Conservation (phyloP, 106 monocot species). For the Phalaenopsis equestris region DNA sequence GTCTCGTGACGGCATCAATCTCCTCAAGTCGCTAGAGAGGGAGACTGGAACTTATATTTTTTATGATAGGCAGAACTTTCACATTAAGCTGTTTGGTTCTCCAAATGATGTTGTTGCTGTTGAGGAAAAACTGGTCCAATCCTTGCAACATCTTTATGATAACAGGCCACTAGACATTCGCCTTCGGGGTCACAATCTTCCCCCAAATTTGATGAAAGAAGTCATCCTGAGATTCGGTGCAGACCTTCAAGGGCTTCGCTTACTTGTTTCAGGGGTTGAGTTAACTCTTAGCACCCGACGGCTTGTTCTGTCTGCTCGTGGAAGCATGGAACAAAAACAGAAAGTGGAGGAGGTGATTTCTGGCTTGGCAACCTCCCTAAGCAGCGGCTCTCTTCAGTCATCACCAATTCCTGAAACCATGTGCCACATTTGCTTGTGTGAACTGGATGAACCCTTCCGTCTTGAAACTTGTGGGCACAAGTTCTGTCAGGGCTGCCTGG, state of each 20-base stretch:
- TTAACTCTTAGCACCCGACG: constrained; percentile 43
- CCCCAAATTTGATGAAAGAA: constrained; percentile 73
- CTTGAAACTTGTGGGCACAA: constrained; percentile 69
- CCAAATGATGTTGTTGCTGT: constrained; percentile 20
- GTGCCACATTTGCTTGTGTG: constrained; percentile 90
- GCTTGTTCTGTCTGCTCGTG: constrained; percentile 49
- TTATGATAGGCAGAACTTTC: constrained; percentile 55
- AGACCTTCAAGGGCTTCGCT: constrained; percentile 47
- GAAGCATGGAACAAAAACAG: constrained; percentile 54
- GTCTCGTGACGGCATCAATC: constrained; percentile 50
- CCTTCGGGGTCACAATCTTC: constrained; percentile 46
- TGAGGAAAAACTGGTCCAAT: constrained; percentile 42
- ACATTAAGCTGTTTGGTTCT: constrained; percentile 57
- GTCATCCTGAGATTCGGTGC: constrained; percentile 60
- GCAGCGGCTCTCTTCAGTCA: not conserved
- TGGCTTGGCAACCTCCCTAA: constrained; percentile 15
- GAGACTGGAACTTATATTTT: constrained; percentile 58
- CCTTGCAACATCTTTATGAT: constrained; percentile 44
- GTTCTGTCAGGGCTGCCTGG: constrained; percentile 64
- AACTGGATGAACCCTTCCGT: constrained; percentile 70
- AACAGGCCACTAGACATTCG: constrained; percentile 51
- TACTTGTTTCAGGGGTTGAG: constrained; percentile 39
- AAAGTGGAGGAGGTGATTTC: constrained; percentile 51
- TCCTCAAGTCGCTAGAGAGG: constrained; percentile 43
- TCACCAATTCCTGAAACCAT: constrained; percentile 18